Percentiles rank a stretch among this genome's conserved stretches.
Conservation (phyloP, 306 rosid species). For the Pueraria montana region DNA sequence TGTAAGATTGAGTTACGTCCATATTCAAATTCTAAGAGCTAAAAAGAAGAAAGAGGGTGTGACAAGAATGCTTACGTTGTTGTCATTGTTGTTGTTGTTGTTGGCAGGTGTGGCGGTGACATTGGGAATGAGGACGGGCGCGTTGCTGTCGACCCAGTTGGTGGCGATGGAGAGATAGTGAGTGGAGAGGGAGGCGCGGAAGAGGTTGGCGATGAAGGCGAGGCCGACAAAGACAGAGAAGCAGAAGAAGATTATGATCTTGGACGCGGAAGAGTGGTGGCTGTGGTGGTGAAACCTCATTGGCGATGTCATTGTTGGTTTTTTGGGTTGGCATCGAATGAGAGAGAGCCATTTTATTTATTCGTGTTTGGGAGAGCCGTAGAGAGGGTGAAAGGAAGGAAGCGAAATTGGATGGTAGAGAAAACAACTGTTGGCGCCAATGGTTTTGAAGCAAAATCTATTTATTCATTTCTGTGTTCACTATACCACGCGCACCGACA, state of each 20-base stretch:
- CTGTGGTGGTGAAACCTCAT: slow-evolving; percentile 20
- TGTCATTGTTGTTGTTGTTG: slow-evolving; percentile 1
- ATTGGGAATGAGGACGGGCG: slow-evolving; percentile 49
- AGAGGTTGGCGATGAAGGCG: slow-evolving; percentile 61
- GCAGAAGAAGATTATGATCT: slow-evolving; percentile 52
- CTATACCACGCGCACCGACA: not conserved
- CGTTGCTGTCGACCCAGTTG: slow-evolving; percentile 54
- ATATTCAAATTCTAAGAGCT: not conserved
- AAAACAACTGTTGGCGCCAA: slow-evolving; percentile 1
- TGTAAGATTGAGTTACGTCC: not conserved
- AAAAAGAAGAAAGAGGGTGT: not conserved
- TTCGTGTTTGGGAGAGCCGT: not conserved
- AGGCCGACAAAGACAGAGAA: slow-evolving; percentile 54
- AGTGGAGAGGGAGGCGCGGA: slow-evolving; percentile 69
- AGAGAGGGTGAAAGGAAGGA: not conserved
- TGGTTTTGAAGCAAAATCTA: no score
- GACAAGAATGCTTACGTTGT: not conserved
- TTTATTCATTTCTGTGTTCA: not conserved
- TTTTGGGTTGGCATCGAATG: no score
- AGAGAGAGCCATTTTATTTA: not conserved
- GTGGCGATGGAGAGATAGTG: slow-evolving; percentile 53
- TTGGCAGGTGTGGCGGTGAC: not conserved
- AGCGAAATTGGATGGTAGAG: not conserved
- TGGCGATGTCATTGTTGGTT: slow-evolving; percentile 47
- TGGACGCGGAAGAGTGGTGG: slow-evolving; percentile 34